These are phyloP conservation scores for Rhodotorula sp. DNA, from an alignment of 1,284 basidiomycete species.

Conservation along the genomic window DNA sequence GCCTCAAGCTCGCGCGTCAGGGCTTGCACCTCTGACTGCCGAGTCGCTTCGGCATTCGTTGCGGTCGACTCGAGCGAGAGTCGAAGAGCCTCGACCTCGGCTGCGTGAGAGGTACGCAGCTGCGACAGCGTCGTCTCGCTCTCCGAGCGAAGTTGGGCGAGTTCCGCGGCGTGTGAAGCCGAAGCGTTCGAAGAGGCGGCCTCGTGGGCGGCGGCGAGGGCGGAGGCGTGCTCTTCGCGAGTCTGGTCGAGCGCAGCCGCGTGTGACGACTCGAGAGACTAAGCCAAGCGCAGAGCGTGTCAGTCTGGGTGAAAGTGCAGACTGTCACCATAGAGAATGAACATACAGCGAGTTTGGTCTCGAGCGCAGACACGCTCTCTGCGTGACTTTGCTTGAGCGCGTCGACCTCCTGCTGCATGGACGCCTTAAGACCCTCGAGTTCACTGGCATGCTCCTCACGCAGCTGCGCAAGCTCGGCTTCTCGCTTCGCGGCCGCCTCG, in stretches of 20 bases:
- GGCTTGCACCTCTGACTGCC: neutral
- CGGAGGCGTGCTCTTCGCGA: neutral
- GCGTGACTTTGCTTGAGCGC: neutral
- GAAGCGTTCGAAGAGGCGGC: conserved; percentile 66
- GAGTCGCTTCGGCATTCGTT: neutral
- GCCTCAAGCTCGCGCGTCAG: conserved; percentile 62
- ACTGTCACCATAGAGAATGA: fast-evolving
- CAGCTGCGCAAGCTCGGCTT: too few species aligned
- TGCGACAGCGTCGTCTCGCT: conserved; percentile 67
- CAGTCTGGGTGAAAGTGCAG: neutral
- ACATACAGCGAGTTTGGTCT: neutral
- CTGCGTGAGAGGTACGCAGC: conserved; percentile 62
- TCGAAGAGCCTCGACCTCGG: conserved; percentile 54
- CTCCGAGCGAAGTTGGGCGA: conserved; percentile 64
- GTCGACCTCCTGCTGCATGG: neutral
- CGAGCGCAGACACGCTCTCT: neutral
- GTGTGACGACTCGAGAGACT: conserved; percentile 66
- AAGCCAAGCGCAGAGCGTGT: neutral
- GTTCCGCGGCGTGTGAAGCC: conserved; percentile 64
- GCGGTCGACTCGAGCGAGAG: neutral
- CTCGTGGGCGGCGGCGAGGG: neutral
- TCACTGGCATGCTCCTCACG: neutral
- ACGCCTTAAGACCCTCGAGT: neutral
- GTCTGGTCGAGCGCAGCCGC: conserved; percentile 54
- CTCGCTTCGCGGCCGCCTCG: conserved; percentile 64